A percentile compares a stretch with the other conserved stretches of the same genome.
phyloP scores from a whole-genome alignment of 768 basidiomycete species.

The Favolaschia claudopus region DNA sequence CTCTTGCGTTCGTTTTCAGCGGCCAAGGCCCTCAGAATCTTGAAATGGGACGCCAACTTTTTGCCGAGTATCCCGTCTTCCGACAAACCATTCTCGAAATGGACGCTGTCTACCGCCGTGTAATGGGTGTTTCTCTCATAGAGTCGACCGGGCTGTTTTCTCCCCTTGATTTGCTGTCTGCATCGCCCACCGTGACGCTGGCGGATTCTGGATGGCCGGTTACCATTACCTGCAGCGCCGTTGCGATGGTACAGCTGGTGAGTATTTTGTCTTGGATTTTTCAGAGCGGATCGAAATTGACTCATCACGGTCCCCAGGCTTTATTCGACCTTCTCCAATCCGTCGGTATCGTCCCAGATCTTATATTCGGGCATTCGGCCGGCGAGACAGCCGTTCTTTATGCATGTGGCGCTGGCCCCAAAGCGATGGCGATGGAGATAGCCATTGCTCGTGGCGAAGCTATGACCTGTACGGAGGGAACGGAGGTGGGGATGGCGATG shows the following conservation, averaged over 20 bases:
- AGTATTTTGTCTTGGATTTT: too few relatives aligned
- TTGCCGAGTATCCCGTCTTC: constrained; percentile 34
- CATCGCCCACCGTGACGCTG: neutral
- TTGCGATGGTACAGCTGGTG: constrained; percentile 43
- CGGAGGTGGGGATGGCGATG: constrained; percentile 37
- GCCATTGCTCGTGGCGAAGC: constrained; percentile 41
- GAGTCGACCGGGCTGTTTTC: constrained; percentile 36
- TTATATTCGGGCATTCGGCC: constrained; percentile 41
- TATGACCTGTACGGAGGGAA: constrained; percentile 21
- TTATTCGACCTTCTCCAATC: constrained; percentile 28
- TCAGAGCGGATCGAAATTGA: too few relatives aligned
- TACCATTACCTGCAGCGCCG: constrained; percentile 30
- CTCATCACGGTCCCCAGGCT: too few relatives aligned
- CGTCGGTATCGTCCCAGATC: constrained; percentile 34
- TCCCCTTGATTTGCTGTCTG: neutral
- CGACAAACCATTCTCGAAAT: constrained; percentile 33
- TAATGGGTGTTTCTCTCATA: constrained; percentile 35
- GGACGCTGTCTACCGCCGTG: constrained; percentile 31
- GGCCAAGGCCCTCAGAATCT: constrained; percentile 44
- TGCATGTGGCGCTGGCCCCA: constrained; percentile 37
- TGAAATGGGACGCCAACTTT: constrained; percentile 40
- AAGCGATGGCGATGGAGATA: constrained; percentile 38
- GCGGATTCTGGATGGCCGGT: constrained; percentile 11
- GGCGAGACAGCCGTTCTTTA: constrained; percentile 43
- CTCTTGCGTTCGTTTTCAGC: constrained; percentile 40